Evolutionary conservation across 1,139 yeast species (phyloP).

Genomic region (Scheffersomyces quercinus): DNA sequence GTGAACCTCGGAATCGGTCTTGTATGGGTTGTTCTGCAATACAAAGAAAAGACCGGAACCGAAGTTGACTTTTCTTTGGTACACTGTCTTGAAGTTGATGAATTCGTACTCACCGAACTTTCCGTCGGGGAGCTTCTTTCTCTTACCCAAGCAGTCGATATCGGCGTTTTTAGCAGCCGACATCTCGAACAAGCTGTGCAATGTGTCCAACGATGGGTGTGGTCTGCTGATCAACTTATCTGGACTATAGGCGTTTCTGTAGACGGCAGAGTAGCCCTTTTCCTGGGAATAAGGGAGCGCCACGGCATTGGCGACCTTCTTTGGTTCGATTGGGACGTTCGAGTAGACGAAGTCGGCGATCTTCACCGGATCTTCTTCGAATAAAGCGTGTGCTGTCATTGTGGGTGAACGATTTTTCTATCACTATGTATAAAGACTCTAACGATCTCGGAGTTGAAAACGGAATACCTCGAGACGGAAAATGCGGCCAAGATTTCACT

Average conservation of each 20-base stretch:
- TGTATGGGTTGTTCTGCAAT: constrained; percentile 45
- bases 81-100: constrained; percentile 44
- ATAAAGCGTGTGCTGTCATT: constrained; percentile 1
- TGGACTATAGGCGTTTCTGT: constrained; percentile 45
- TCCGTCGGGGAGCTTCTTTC: constrained; percentile 41
- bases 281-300: constrained; percentile 48
- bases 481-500: no score
- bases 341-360: constrained; percentile 10
- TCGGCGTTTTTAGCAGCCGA: constrained; percentile 37
- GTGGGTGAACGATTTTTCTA: not conserved
- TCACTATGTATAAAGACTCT: no score
- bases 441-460: no score
- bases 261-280: constrained; percentile 55
- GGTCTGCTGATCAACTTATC: constrained; percentile 41
- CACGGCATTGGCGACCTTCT: constrained; percentile 15
- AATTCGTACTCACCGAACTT: constrained; percentile 49
- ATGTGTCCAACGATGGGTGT: constrained; percentile 54
- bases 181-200: constrained; percentile 48
- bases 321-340: constrained; percentile 14
- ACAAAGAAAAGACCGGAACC: constrained; percentile 67
- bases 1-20: constrained; percentile 28
- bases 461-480: no score
- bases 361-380: constrained; percentile 6
- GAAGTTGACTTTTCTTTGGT: constrained; percentile 45
- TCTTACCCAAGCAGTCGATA: constrained; percentile 51